Evolutionary conservation across 208 protist genomes (phyloP).

Genomic region (Crithidia sp.): DNA sequence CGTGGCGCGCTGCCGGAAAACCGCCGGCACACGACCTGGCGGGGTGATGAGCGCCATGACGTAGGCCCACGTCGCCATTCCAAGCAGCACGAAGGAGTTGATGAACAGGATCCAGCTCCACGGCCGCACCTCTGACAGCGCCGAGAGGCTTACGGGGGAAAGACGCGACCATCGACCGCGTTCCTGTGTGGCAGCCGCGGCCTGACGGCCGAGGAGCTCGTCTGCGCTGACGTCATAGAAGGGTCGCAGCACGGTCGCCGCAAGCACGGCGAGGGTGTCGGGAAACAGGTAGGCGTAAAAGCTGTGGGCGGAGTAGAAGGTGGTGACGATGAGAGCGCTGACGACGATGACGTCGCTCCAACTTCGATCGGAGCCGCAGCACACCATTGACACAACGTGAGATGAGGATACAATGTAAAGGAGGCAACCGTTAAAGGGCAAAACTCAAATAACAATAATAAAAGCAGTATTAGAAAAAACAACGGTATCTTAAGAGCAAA

Average conservation of each 20-base stretch:
- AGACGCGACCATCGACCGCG: constrained; percentile 18
- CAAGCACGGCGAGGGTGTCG: constrained; percentile 45
- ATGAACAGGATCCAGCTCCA: constrained; percentile 67
- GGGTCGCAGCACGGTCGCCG: constrained; percentile 21
- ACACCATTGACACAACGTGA: constrained; percentile 18
- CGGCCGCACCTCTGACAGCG: constrained; percentile 23
- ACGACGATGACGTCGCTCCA: constrained; percentile 65
- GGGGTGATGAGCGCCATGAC: constrained; percentile 63
- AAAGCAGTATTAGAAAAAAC: too few species aligned
- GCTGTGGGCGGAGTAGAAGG: constrained; percentile 69
- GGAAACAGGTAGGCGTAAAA: constrained; percentile 87
- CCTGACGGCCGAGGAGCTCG: constrained; percentile 1
- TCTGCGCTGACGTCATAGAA: constrained; percentile 28
- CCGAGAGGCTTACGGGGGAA: constrained; percentile 5
- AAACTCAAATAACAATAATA: too few species aligned
- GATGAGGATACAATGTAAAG: too few species aligned
- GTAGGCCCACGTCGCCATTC: constrained; percentile 80
- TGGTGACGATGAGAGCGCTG: constrained; percentile 53
- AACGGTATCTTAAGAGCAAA: too few species aligned
- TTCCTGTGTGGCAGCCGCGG: neutral
- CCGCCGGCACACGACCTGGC: constrained; percentile 71
- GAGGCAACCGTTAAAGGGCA: too few species aligned
- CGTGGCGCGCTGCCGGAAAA: constrained; percentile 67
- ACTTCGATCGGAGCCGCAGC: constrained; percentile 41
- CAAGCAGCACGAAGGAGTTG: constrained; percentile 58